Evolutionary conservation across 2,329 filamentous ascomycete genomes (phyloP).

Genomic region (Exophiala lecanii-corni): DNA sequence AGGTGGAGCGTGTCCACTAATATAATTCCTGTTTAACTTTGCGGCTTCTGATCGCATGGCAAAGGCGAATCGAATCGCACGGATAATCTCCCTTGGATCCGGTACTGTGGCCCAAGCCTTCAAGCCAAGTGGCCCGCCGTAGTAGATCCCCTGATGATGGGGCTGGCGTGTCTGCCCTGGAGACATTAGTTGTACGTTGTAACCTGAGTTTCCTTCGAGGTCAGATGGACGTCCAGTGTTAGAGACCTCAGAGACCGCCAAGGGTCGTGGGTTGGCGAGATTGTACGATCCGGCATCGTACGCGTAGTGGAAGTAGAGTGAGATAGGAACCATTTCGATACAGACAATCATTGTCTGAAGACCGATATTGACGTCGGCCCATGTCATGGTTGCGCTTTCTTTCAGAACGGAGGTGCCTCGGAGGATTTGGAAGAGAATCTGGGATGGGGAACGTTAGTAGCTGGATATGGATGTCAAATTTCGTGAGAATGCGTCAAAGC

Average conservation of each 20-base stretch:
- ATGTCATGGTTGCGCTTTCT: conserved; percentile 27
- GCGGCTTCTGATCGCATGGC: conserved; percentile 8
- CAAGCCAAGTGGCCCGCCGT: conserved; percentile 12
- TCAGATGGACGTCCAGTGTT: background rate
- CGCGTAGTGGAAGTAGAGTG: conserved; percentile 31
- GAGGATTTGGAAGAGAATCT: conserved; percentile 32
- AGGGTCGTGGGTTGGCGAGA: conserved; percentile 5
- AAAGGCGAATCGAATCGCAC: conserved; percentile 14
- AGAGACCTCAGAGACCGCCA: conserved; percentile 3
- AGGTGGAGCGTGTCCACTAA: too few species aligned
- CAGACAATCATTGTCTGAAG: conserved; percentile 32
- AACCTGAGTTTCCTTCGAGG: background rate
- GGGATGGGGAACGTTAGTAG: background rate
- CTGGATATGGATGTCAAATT: background rate
- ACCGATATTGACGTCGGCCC: conserved; percentile 31
- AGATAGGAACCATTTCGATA: conserved; percentile 31
- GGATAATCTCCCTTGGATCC: conserved; percentile 13
- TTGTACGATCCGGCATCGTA: conserved; percentile 29
- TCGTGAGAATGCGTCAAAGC: too few species aligned
- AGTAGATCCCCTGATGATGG: conserved; percentile 1
- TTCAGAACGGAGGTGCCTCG: conserved; percentile 25
- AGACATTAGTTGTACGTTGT: background rate
- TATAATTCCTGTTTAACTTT: conserved; percentile 12
- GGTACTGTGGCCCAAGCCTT: conserved; percentile 5
- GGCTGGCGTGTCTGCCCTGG: background rate